Evolutionary conservation across 2,329 filamentous ascomycete genomes (phyloP).

Genomic region (Ascochyta rabiei): DNA sequence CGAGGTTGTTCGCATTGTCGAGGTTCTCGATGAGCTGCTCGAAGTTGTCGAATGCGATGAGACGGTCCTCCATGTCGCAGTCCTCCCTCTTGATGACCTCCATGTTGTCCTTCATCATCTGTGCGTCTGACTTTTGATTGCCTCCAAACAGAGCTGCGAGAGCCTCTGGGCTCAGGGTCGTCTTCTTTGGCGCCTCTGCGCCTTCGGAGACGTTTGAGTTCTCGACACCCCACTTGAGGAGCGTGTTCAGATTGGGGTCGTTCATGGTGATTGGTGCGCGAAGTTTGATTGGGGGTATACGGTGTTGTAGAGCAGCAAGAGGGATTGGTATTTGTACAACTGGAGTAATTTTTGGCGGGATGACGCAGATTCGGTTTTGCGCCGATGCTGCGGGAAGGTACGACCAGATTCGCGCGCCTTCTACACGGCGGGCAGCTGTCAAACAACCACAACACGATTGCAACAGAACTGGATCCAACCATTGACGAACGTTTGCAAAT

Average conservation of each 20-base stretch:
- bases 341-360: slow-evolving; percentile 33
- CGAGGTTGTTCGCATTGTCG: slow-evolving; percentile 96
- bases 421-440: slow-evolving; percentile 24
- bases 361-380: slow-evolving; percentile 30
- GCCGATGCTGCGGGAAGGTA: slow-evolving; percentile 22
- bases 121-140: slow-evolving; percentile 70
- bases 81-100: slow-evolving; percentile 67
- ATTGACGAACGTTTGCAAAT: too few relatives aligned
- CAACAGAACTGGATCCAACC: background rate
- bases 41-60: slow-evolving; percentile 36
- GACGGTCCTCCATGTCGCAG: slow-evolving; percentile 22
- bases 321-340: slow-evolving; percentile 14
- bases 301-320: slow-evolving; percentile 11
- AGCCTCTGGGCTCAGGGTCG: slow-evolving; percentile 69
- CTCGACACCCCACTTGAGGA: slow-evolving; percentile 79
- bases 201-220: slow-evolving; percentile 58
- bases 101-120: slow-evolving; percentile 89
- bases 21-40: slow-evolving; percentile 51
- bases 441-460: slow-evolving; percentile 2
- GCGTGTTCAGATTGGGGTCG: slow-evolving; percentile 72
- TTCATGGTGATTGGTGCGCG: slow-evolving; percentile 47
- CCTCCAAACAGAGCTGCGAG: slow-evolving; percentile 80
- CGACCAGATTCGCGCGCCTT: slow-evolving; percentile 33
- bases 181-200: slow-evolving; percentile 40
- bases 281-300: background rate